Evolutionary conservation across 305 asterid species (phyloP).

Genomic region (Stenogyne calaminthoides): DNA sequence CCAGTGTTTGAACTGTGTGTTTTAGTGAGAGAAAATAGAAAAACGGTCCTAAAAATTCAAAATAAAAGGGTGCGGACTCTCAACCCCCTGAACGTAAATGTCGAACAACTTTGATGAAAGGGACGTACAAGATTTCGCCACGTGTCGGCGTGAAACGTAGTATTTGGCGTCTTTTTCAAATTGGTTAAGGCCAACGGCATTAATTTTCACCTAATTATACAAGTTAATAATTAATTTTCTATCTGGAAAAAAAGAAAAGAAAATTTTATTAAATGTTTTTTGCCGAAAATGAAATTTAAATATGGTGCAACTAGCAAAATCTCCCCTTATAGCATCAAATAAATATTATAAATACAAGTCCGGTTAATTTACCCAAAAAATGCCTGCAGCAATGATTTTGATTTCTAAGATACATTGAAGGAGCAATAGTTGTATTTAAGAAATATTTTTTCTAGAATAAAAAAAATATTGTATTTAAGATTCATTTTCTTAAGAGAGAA

Average conservation of each 20-base stretch:
- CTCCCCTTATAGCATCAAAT: not conserved
- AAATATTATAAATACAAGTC: not conserved
- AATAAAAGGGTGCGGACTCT: slow-evolving; percentile 50
- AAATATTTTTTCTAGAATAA: not conserved
- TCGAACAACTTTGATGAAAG: slow-evolving; percentile 7
- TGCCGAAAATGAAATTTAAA: not conserved
- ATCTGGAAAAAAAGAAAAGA: not conserved
- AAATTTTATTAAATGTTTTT: not conserved
- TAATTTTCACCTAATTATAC: not conserved
- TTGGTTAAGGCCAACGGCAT: slow-evolving; percentile 34
- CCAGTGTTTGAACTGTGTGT: slow-evolving; percentile 27
- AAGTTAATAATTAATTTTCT: not conserved
- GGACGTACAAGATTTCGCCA: slow-evolving; percentile 30
- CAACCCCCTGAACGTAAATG: slow-evolving; percentile 40
- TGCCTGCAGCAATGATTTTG: not conserved
- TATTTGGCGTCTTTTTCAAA: slow-evolving; percentile 13
- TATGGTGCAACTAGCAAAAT: not conserved
- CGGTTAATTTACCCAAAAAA: not conserved
- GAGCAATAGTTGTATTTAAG: not conserved
- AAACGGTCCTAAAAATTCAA: slow-evolving; percentile 74
- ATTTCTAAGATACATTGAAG: not conserved
- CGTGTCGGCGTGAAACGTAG: slow-evolving; percentile 21
- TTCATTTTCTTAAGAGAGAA: not conserved
- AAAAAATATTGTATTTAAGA: too few relatives aligned
- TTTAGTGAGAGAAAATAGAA: slow-evolving; percentile 28